Percentiles rank a stretch among this genome's conserved stretches.
These are phyloP conservation scores for Mycena leptocephala DNA, from an alignment of 768 basidiomycete species.

Conservation along the genomic window DNA sequence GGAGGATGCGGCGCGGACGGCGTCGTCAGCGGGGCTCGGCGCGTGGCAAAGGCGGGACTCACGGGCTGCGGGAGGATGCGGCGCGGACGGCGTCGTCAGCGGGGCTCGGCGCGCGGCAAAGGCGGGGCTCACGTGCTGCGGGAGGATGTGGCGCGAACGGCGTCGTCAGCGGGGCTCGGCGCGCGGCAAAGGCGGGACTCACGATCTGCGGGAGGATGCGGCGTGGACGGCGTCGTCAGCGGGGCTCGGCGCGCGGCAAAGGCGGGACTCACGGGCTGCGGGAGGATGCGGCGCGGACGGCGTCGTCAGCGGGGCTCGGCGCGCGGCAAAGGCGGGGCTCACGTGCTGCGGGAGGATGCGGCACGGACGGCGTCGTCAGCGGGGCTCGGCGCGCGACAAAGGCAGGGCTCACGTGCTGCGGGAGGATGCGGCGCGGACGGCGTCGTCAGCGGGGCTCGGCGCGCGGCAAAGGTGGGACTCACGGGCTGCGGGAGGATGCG, in stretches of 20 bases:
- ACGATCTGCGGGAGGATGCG: background rate
- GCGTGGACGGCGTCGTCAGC: background rate
- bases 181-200: background rate
- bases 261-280: background rate
- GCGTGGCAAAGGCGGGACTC: background rate
- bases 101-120: background rate
- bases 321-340: background rate
- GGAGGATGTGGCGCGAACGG: too few species aligned
- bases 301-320: conserved; percentile 5
- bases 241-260: background rate
- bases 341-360: background rate
- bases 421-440: background rate
- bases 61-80: background rate
- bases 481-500: too few species aligned
- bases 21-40: background rate
- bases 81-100: background rate
- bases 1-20: background rate
- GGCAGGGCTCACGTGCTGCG: background rate
- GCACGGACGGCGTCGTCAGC: background rate
- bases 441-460: background rate
- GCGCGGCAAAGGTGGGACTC: too few species aligned
- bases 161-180: background rate
- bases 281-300: background rate
- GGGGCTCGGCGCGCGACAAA: background rate
- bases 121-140: too few species aligned